These are phyloP conservation scores for Dispira parvispora DNA, from an alignment of 192 early-diverging fungal species.

Conservation along the genomic window DNA sequence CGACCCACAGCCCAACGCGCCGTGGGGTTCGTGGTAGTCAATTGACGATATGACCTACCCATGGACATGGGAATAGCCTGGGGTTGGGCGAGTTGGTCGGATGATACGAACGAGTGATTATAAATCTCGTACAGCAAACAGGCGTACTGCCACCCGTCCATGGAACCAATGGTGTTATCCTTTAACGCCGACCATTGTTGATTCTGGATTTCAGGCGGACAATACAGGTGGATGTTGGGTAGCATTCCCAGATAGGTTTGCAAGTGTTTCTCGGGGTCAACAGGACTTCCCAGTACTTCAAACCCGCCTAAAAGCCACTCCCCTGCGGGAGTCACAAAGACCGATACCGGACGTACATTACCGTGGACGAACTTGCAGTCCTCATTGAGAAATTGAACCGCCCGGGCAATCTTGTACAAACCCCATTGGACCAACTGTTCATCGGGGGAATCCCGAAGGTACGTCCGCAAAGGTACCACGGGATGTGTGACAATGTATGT, in stretches of 20 bases:
- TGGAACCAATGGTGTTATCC: conserved; percentile 22
- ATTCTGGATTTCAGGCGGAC: conserved; percentile 20
- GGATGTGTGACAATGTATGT: conserved; percentile 84
- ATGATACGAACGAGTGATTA: conserved; percentile 37
- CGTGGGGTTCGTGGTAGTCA: conserved; percentile 42
- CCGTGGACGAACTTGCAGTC: conserved; percentile 82
- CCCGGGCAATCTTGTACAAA: conserved; percentile 74
- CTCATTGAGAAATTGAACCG: conserved; percentile 70
- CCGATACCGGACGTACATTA: conserved; percentile 55
- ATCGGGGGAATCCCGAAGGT: conserved; percentile 29
- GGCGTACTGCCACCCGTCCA: conserved; percentile 73
- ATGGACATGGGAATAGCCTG: conserved; percentile 46
- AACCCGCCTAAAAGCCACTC: conserved; percentile 94
- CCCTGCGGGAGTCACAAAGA: conserved; percentile 78
- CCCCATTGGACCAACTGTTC: conserved; percentile 63
- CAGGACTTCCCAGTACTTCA: conserved; percentile 54
- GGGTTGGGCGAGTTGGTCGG: conserved; percentile 28
- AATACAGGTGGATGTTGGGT: conserved; percentile 17
- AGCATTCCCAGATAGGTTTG: conserved; percentile 13
- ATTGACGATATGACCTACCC: conserved; percentile 35
- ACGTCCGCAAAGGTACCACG: conserved; percentile 48
- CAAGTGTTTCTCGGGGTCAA: conserved; percentile 48
- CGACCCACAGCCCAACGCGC: conserved; percentile 40
- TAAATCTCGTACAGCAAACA: conserved; percentile 69
- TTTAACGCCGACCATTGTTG: conserved; percentile 17